phyloP scores from a whole-genome alignment of 1,284 basidiomycete genomes.

The Sphaerobolus stellatus region DNA sequence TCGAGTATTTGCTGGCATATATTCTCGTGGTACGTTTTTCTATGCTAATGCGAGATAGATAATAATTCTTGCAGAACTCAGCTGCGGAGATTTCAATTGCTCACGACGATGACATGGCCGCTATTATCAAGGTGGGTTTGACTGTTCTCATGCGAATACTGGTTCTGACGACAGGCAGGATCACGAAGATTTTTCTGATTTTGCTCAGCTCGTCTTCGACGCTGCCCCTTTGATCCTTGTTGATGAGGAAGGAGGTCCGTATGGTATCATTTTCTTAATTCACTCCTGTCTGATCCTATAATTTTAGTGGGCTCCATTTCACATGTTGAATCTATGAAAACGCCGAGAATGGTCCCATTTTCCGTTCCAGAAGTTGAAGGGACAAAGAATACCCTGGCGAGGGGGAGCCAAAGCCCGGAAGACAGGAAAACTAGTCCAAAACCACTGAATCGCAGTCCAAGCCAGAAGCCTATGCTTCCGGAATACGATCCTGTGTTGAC shows the following conservation, averaged over 20 bases:
- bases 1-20: conserved; percentile 8
- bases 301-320: conserved; percentile 4
- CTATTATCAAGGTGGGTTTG: background rate
- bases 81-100: conserved; percentile 1
- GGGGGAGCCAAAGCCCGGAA: conserved; percentile 68
- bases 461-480: too few relatives aligned
- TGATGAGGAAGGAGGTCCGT: conserved; percentile 11
- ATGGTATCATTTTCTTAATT: background rate
- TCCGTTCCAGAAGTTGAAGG: background rate
- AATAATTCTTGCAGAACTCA: conserved; percentile 1
- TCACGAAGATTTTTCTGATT: background rate
- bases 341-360: too few relatives aligned
- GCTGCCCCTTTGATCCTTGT: conserved; percentile 1
- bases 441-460: too few relatives aligned
- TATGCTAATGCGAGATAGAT: background rate
- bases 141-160: background rate
- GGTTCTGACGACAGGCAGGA: background rate
- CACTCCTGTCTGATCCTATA: background rate
- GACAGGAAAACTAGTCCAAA: too few relatives aligned
- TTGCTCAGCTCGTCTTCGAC: background rate
- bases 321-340: background rate
- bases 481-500: too few relatives aligned
- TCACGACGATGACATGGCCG: conserved; percentile 8
- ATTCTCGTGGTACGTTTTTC: conserved; percentile 8
- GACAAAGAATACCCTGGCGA: background rate